A percentile compares a stretch with the other conserved stretches of the same genome.
These are phyloP conservation scores for Grigorovia jiainica DNA, from an alignment of 805 yeast genomes.

Conservation along the genomic window DNA sequence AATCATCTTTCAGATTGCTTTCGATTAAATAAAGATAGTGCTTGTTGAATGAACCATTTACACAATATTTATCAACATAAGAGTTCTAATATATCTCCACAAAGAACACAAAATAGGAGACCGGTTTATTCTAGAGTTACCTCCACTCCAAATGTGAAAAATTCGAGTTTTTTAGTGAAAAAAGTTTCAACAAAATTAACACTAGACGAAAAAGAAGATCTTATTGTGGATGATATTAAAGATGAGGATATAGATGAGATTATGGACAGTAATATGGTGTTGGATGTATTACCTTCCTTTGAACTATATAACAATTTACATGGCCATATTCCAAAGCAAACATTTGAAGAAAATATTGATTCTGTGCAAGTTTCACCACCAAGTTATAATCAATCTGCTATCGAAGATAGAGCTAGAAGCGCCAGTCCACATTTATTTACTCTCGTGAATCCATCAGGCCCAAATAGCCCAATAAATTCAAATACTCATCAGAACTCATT, in stretches of 20 bases:
- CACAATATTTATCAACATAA: not conserved
- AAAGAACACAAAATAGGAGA: too few relatives aligned
- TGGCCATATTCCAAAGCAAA: slow-evolving; percentile 17
- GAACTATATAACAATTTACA: slow-evolving; percentile 20
- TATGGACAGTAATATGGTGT: slow-evolving; percentile 5
- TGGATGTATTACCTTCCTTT: slow-evolving; percentile 20
- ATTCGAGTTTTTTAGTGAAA: not conserved
- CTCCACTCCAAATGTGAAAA: not conserved
- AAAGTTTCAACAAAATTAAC: not conserved
- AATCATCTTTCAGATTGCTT: too few relatives aligned
- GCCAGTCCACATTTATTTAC: not conserved
- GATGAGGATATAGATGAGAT: slow-evolving; percentile 1
- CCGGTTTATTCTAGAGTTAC: not conserved
- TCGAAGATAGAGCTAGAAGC: not conserved
- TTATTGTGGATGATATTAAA: not conserved
- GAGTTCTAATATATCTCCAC: not conserved
- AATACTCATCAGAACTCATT: too few relatives aligned
- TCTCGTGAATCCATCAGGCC: too few relatives aligned
- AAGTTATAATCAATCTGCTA: slow-evolving; percentile 5
- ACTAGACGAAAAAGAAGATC: not conserved
- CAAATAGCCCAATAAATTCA: too few relatives aligned
- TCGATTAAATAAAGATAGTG: too few relatives aligned
- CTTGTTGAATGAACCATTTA: not conserved
- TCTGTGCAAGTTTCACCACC: slow-evolving; percentile 13
- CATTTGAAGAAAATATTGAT: slow-evolving; percentile 9